Evolutionary conservation across 768 basidiomycete genomes (phyloP).

Genomic region (Amyloporia xantha): DNA sequence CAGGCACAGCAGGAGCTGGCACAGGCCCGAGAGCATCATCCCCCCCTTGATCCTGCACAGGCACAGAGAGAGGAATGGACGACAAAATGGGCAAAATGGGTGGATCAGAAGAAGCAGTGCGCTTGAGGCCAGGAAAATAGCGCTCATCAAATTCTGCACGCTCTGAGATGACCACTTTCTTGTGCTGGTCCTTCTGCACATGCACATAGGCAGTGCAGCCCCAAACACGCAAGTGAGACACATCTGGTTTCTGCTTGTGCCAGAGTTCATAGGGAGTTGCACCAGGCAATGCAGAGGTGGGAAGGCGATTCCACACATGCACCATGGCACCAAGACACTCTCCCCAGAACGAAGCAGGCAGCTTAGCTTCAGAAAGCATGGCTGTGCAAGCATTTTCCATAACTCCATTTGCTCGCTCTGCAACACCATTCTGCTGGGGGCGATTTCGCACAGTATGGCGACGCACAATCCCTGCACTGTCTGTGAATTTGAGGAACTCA

Average conservation of each 20-base stretch:
- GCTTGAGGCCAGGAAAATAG: constrained; percentile 1
- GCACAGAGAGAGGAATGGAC: background rate
- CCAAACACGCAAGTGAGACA: constrained; percentile 29
- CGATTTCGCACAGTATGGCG: constrained; percentile 16
- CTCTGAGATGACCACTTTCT: constrained; percentile 7
- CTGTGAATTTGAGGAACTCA: constrained; percentile 10
- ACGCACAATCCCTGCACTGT: constrained; percentile 14
- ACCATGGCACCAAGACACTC: constrained; percentile 9
- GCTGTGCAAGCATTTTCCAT: constrained; percentile 26
- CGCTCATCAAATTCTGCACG: constrained; percentile 10
- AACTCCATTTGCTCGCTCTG: constrained; percentile 32
- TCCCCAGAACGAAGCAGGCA: constrained; percentile 8
- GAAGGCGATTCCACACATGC: constrained; percentile 15
- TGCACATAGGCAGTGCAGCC: constrained; percentile 34
- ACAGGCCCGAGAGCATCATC: background rate
- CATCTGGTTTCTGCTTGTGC: constrained; percentile 19
- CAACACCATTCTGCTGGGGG: constrained; percentile 40
- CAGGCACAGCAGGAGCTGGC: background rate
- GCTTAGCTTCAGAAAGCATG: constrained; percentile 20
- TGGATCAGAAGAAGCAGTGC: background rate
- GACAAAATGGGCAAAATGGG: background rate
- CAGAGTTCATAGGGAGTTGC: constrained; percentile 22
- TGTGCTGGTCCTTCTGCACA: constrained; percentile 29
- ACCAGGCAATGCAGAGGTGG: constrained; percentile 12
- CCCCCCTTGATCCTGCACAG: constrained; percentile 4